A percentile compares a stretch with the other conserved stretches of the same genome.
Evolutionary conservation across 2,329 filamentous ascomycete genomes (phyloP).

Genomic region (Cryphonectria parasitica): DNA sequence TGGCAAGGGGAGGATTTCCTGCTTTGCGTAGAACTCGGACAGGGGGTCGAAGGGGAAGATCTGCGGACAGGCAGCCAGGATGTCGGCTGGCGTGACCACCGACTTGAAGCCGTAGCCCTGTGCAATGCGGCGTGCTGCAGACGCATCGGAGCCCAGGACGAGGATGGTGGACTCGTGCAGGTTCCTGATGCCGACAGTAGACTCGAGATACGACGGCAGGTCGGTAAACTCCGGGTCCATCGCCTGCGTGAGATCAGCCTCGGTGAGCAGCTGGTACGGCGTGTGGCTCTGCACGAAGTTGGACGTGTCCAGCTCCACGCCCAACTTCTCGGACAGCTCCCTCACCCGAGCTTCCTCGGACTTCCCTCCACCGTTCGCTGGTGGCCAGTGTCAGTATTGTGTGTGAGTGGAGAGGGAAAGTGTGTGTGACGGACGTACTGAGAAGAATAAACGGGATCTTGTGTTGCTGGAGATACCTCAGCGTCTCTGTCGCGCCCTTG

Average conservation of each 20-base stretch:
- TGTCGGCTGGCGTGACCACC: constrained; percentile 85
- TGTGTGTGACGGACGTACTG: constrained; percentile 43
- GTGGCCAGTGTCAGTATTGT: background rate
- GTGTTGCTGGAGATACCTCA: constrained; percentile 73
- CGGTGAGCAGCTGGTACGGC: constrained; percentile 75
- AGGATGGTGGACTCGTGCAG: constrained; percentile 69
- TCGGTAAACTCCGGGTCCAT: constrained; percentile 43
- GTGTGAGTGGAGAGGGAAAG: background rate
- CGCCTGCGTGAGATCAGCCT: constrained; percentile 33
- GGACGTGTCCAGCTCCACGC: constrained; percentile 64
- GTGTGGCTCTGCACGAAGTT: constrained; percentile 92
- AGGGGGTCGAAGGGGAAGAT: constrained; percentile 83
- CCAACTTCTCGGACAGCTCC: constrained; percentile 69
- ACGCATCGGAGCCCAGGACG: constrained; percentile 71
- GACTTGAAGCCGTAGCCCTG: constrained; percentile 78
- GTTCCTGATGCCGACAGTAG: constrained; percentile 32
- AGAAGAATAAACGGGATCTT: constrained; percentile 90
- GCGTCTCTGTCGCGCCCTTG: constrained; percentile 74
- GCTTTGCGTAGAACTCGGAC: constrained; percentile 63
- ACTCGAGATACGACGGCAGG: constrained; percentile 12
- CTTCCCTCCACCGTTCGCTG: constrained; percentile 85
- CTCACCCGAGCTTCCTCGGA: constrained; percentile 74
- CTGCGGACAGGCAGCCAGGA: constrained; percentile 71
- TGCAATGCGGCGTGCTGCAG: constrained; percentile 73
- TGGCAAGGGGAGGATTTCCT: constrained; percentile 62